Evolutionary conservation across 495 filamentous ascomycete species (phyloP).

Genomic region (Venustampulla echinocandica): DNA sequence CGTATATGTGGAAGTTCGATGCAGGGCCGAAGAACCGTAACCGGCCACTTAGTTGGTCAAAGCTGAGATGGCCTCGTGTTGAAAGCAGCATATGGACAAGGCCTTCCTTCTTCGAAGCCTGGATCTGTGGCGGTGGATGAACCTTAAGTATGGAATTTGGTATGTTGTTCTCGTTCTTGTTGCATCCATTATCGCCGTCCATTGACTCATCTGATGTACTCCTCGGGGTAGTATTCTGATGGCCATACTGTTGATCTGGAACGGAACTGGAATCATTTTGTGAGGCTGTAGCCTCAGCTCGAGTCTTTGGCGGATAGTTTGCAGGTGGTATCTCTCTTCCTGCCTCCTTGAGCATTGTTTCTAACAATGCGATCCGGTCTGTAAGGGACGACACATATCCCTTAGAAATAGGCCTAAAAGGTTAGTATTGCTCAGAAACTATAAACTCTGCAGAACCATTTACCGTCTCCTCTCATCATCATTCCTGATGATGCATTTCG

Average conservation of each 20-base stretch:
- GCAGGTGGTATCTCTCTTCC: constrained; percentile 41
- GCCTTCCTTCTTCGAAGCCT: constrained; percentile 30
- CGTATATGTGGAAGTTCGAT: constrained; percentile 25
- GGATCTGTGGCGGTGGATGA: constrained; percentile 23
- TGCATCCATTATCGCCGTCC: constrained; percentile 9
- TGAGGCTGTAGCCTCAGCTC: constrained; percentile 26
- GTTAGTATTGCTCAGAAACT: background rate
- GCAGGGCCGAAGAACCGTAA: constrained; percentile 41
- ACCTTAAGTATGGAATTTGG: constrained; percentile 16
- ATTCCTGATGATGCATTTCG: constrained; percentile 46
- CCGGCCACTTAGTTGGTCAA: constrained; percentile 36
- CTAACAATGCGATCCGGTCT: constrained; percentile 39
- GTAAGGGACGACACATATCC: constrained; percentile 49
- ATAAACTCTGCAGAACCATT: background rate
- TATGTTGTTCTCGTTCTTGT: constrained; percentile 5
- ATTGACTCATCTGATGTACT: constrained; percentile 10
- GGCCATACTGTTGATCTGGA: background rate
- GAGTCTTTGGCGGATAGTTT: constrained; percentile 43
- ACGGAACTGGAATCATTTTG: background rate
- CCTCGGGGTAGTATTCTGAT: constrained; percentile 6
- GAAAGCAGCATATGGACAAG: constrained; percentile 35
- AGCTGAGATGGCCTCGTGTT: constrained; percentile 33
- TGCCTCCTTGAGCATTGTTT: constrained; percentile 39
- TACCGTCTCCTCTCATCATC: constrained; percentile 46
- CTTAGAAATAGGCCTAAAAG: constrained; percentile 41